Evolutionary conservation across 805 yeast genomes (phyloP), one percentile per base, ranked within the genome.

Genomic region (Zygotorulaspora danielsina): DNA sequence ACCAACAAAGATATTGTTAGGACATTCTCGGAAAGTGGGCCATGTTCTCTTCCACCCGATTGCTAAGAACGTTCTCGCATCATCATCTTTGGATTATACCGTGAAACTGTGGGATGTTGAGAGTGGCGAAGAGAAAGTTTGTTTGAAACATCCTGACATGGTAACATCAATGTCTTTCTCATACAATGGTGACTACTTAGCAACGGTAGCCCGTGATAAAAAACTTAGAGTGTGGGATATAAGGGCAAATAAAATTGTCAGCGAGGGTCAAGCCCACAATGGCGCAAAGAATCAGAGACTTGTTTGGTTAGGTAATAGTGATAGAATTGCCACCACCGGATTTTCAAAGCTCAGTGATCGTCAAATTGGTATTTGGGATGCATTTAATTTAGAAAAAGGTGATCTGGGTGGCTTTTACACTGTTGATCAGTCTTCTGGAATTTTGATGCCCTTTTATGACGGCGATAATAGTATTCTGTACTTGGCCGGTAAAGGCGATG

Each of bases 401-500:
- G 88, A 96, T 32, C 76, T 93, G 49, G 95, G 88, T 37, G 97
- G 95, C 0, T 87, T 89, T 61, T 73, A 82, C 55, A 77, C 81
- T 28, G 74, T 93, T 34, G 98, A 94, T 59, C 76, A 94, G 17
- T 82, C 95, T 4, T 84, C 97, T 2, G 98, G 99, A 53, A 84
- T 93, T 29, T 69, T 89, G 62, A 84, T 93, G 76, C 98, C 98
- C 19, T 76, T 84, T 54, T 93, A 68, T 59, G 99, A 93, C 59
- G 84, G 78, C 19, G 75, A 84, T 24, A 88, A 84, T 32, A 77
- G 80, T 40, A 77, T 89, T 42, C 71, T 93, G 44, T 93, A 83
- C 57, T 69, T 93, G 45, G 97, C 95, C 21, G 99, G 98, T 52
- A 90, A 93, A 64, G 97, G 97, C 63, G 98, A 93, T 63, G 97